Evolutionary conservation across 228 moss, liverwort and hornwort species (phyloP), one percentile per base, ranked within the genome.

Genomic region (Sphagnum fallax): DNA sequence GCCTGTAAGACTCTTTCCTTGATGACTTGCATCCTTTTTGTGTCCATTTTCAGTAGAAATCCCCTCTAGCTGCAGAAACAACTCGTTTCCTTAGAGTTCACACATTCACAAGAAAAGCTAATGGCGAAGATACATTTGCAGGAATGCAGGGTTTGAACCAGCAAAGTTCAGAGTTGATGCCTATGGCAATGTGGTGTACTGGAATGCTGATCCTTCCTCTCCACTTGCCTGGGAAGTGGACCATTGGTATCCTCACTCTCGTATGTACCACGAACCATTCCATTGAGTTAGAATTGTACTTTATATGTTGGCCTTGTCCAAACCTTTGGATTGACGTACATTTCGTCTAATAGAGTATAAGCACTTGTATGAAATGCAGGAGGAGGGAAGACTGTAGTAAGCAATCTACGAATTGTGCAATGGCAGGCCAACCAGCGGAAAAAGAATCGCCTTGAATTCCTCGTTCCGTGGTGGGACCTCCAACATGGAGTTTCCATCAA

Each of bases 391-490:
- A 78, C 81, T 52, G 65, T 78, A 71, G 51, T 78, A 65, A 71
- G 78, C 66, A 82, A 82, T 60, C 53, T 82, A 63, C 71, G 75
- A 15, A 72, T 82, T 51, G 69, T 82, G 65, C 81, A 82, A 62
- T 82, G 81, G 81, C 81, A 82, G 73, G 74, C 81, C 16, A 78
- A 72, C 62, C 78, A 78, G 58, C 68, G 81, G 61, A 82, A 82
- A 74, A 74, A 69, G 65, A 78, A 78, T 16, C 77, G 75, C 47
- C 81, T 82, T 16, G 81, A 82, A 67, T 82, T 82, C 73, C 72
- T 82, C 6, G 74, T 82, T 51, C 81, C 81, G 3, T 82, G 81
- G 81, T 82, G 81, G 81, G 81, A 82, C 63, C 63, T 82, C 61
- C 81, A 82, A 63, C 81, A 77, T 61, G 81, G 81, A 11, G 75